Percentiles rank a stretch among this genome's conserved stretches.
These are phyloP conservation scores for Blakeslea trispora DNA, from an alignment of 371 early-diverging fungal genomes.

Conservation along the genomic window DNA sequence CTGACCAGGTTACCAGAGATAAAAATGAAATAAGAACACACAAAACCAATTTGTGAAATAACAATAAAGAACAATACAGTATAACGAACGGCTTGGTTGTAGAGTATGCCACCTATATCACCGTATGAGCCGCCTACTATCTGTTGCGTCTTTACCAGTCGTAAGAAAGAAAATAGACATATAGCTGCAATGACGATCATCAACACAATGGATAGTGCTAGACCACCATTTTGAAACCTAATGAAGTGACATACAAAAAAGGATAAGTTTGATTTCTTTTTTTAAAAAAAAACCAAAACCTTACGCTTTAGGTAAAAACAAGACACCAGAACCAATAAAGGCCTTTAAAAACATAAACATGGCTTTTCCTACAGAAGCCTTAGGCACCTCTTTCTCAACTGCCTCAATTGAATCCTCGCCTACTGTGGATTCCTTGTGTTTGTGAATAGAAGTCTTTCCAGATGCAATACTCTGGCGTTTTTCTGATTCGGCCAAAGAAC, in stretches of 20 bases:
- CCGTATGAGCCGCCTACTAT: constrained; percentile 71
- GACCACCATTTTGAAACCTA: constrained; percentile 36
- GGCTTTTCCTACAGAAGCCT: constrained; percentile 65
- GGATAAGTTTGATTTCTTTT: not conserved
- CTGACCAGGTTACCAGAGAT: constrained; percentile 47
- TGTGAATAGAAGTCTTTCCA: constrained; percentile 7
- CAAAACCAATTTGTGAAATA: constrained; percentile 66
- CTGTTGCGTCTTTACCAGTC: constrained; percentile 35
- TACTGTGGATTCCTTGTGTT: constrained; percentile 17
- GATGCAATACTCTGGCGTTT: not conserved
- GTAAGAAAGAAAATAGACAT: constrained; percentile 33
- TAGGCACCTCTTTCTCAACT: constrained; percentile 23
- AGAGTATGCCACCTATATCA: constrained; percentile 73
- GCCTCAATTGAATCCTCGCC: constrained; percentile 17
- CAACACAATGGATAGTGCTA: constrained; percentile 28
- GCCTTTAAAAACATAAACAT: constrained; percentile 78
- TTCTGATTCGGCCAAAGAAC: not conserved
- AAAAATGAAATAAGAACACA: constrained; percentile 51
- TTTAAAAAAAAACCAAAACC: constrained; percentile 1
- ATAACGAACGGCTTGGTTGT: constrained; percentile 57
- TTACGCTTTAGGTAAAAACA: constrained; percentile 70
- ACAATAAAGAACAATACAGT: constrained; percentile 65
- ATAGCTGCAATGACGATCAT: constrained; percentile 31
- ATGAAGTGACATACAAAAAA: not conserved
- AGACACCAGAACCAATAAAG: constrained; percentile 72